A percentile compares a stretch with the other conserved stretches of the same genome.
Evolutionary conservation across 2,329 filamentous ascomycete species (phyloP).

Genomic region (Neofusicoccum parvum): DNA sequence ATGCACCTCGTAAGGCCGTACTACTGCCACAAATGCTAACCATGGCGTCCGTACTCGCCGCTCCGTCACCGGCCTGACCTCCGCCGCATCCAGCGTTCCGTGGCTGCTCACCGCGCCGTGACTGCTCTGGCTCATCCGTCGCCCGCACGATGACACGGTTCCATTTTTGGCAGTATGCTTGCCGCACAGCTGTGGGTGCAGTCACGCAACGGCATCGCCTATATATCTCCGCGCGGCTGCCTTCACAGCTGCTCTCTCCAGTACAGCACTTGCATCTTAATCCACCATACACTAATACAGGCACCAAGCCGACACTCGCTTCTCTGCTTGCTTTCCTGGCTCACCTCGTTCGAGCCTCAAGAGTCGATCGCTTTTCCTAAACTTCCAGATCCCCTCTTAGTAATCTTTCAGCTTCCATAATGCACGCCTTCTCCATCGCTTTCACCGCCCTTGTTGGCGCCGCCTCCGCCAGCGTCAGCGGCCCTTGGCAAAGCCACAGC

Average conservation of each 20-base stretch:
- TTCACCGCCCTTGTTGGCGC: constrained; percentile 12
- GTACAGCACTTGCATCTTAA: not conserved
- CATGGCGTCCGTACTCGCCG: constrained; percentile 1
- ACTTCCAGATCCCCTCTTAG: not conserved
- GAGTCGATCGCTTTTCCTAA: not conserved
- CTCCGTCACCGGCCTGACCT: not conserved
- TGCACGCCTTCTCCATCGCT: constrained; percentile 6
- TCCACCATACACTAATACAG: constrained; percentile 4
- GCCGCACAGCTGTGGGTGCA: not conserved
- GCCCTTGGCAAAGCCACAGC: constrained; percentile 2
- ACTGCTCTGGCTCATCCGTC: not conserved
- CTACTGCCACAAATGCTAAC: not conserved
- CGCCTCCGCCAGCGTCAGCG: constrained; percentile 1
- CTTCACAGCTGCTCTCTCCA: not conserved
- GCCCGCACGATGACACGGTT: constrained; percentile 1
- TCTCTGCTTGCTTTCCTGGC: not conserved
- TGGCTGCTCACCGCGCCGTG: not conserved
- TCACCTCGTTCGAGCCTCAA: constrained; percentile 5
- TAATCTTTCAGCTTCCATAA: not conserved
- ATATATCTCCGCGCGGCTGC: not conserved
- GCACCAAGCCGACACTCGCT: constrained; percentile 11
- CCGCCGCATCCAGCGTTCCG: not conserved
- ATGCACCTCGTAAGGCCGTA: constrained; percentile 11
- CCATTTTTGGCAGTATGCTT: not conserved
- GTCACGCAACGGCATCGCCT: not conserved